These are phyloP conservation scores for Sarcodon sp. DNA, from an alignment of 768 basidiomycete genomes.

Conservation along the genomic window DNA sequence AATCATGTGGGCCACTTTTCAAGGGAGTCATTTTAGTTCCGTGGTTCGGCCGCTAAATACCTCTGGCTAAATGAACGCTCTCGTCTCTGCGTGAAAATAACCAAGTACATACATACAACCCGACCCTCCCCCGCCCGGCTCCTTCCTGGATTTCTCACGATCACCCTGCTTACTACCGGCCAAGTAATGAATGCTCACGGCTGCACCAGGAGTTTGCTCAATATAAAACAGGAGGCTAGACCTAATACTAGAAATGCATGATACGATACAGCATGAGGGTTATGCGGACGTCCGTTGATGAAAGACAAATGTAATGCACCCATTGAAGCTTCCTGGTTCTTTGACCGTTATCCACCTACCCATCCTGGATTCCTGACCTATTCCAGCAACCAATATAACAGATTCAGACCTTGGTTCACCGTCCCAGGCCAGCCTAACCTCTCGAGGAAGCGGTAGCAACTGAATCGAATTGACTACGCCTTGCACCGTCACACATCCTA, in stretches of 20 bases:
- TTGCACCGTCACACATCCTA: constrained; percentile 48
- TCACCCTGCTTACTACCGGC: too few species aligned
- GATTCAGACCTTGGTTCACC: constrained; percentile 9
- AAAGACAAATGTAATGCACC: constrained; percentile 51
- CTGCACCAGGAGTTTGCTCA: too few species aligned
- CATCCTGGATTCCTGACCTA: constrained; percentile 81
- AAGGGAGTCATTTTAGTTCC: too few species aligned
- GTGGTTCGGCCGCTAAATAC: too few species aligned
- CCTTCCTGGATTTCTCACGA: too few species aligned
- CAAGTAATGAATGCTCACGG: too few species aligned
- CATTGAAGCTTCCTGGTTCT: constrained; percentile 59
- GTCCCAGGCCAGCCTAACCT: constrained; percentile 15
- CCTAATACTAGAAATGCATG: background rate
- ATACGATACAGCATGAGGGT: background rate
- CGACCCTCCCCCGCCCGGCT: too few species aligned
- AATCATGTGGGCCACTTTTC: too few species aligned
- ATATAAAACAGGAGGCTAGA: too few species aligned
- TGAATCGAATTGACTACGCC: constrained; percentile 92
- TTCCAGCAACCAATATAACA: constrained; percentile 63
- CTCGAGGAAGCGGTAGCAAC: constrained; percentile 41
- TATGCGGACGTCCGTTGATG: constrained; percentile 23
- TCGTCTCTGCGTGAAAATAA: too few species aligned
- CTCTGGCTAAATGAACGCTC: too few species aligned
- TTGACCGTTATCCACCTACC: constrained; percentile 82
- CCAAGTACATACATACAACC: too few species aligned